Base-by-base conservation (phyloP, 106 monocot genomes). In the Alisma plantagoaquatica region DNA sequence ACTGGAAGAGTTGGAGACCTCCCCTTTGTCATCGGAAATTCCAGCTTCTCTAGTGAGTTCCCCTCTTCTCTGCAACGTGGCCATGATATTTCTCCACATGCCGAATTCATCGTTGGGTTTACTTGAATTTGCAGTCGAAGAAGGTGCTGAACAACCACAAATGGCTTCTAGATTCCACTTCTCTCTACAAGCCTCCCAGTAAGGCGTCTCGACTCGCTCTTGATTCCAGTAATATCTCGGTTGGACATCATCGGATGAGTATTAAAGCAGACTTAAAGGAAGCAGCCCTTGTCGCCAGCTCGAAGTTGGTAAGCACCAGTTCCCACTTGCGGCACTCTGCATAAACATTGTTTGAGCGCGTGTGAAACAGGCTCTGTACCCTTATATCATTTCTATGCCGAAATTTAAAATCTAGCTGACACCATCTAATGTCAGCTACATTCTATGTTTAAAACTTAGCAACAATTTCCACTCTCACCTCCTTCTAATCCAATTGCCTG, bases 281-380 rank as follows among this genome's bases (percentile, higher is more conserved):
- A 55, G 63, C 61, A 0, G 81, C 98, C 1, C 72, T 98, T 46
- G 46, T 43, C 20, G 71, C 56, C 53, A 86, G 98, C 72, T 54
- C 60, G 29, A 73, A 27, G 54, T 58, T 79, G 90, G 98, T 96
- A 84, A 27, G 52, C n/a, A n/a, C n/a, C n/a, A n/a, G n/a, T n/a
- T n/a, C n/a, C n/a, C n/a, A n/a, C n/a, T n/a, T n/a, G n/a, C n/a
- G n/a, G n/a, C n/a, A n/a, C n/a, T n/a, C n/a, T n/a, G n/a, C n/a
- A n/a, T n/a, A n/a, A n/a, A n/a, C n/a, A n/a, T n/a, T n/a, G n/a
- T n/a, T n/a, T n/a, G n/a, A n/a, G n/a, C n/a, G n/a, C n/a, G n/a
- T n/a, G n/a, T n/a, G n/a, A n/a, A n/a, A n/a, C n/a, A n/a, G n/a
- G n/a, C n/a, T n/a, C n/a, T n/a, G n/a, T n/a, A n/a, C n/a, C n/a